A percentile compares a stretch with the other conserved stretches of the same genome.
phyloP scores from a whole-genome alignment of 306 rosid genomes.

The Astragalus membranaceus region DNA sequence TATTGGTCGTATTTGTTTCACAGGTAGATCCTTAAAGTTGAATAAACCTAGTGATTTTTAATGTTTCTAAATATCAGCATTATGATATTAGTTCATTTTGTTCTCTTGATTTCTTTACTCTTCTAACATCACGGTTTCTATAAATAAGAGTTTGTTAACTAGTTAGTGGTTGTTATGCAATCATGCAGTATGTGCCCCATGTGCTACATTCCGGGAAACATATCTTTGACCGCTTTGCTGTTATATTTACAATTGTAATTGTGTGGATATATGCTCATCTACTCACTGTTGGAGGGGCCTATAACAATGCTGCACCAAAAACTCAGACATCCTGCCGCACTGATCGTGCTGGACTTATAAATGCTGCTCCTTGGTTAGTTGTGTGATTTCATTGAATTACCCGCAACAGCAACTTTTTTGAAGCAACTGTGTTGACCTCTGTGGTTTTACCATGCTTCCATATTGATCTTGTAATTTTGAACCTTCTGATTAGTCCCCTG shows the following conservation, averaged over 20 bases:
- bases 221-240: conserved; percentile 73
- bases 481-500: not conserved
- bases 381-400: conserved; percentile 7
- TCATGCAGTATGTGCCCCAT: conserved; percentile 87
- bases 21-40: conserved; percentile 52
- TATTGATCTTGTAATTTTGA: not conserved
- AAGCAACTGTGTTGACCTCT: not conserved
- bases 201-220: conserved; percentile 42
- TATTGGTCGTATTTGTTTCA: conserved; percentile 70
- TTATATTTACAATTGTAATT: conserved; percentile 65
- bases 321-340: conserved; percentile 92
- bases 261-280: conserved; percentile 96
- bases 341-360: conserved; percentile 90
- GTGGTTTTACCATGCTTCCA: not conserved
- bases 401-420: not conserved
- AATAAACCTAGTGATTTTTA: not conserved
- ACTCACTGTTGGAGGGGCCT: conserved; percentile 97
- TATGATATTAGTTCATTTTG: conserved; percentile 4
- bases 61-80: not conserved
- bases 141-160: conserved; percentile 6
- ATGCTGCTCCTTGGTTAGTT: conserved; percentile 87
- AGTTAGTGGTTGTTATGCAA: conserved; percentile 37
- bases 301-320: conserved; percentile 54
- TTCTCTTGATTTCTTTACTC: not conserved
- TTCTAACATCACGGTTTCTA: conserved; percentile 18